A percentile compares a stretch with the other conserved stretches of the same genome.
Conservation (phyloP, 108 stramenopile species). For the Pelagomonas calceolata region DNA sequence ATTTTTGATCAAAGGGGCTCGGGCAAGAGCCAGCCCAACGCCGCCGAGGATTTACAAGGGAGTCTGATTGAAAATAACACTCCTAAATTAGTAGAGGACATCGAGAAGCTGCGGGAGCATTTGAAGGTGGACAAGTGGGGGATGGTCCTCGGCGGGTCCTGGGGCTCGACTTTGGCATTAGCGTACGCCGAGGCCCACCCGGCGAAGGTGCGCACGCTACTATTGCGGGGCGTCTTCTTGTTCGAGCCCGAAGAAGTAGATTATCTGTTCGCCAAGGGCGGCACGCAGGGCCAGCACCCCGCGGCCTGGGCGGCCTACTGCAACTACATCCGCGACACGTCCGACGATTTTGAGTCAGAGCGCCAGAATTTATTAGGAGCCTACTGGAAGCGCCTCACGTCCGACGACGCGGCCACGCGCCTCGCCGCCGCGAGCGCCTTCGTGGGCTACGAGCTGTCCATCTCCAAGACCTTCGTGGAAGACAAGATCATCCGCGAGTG, state of each 20-base stretch:
- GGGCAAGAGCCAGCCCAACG: constrained; percentile 35
- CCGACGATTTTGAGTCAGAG: constrained; percentile 19
- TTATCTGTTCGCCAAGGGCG: constrained; percentile 39
- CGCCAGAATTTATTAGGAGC: constrained; percentile 18
- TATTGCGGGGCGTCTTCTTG: constrained; percentile 66
- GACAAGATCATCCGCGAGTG: no score
- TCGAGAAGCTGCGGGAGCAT: constrained; percentile 50
- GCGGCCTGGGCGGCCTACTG: constrained; percentile 31
- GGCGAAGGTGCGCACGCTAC: constrained; percentile 34
- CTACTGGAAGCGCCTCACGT: constrained; percentile 18
- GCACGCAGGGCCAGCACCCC: constrained; percentile 19
- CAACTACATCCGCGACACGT: constrained; percentile 16
- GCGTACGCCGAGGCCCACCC: constrained; percentile 68
- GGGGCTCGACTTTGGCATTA: constrained; percentile 73
- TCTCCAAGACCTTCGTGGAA: constrained; percentile 8
- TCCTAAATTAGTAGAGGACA: constrained; percentile 47
- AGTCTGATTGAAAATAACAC: neutral
- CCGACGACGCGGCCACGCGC: constrained; percentile 14
- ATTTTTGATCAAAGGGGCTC: constrained; percentile 74
- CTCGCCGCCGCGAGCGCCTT: constrained; percentile 17
- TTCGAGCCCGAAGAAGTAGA: constrained; percentile 60
- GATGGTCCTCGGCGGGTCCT: constrained; percentile 69
- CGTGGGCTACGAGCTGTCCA: constrained; percentile 22
- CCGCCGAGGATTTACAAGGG: constrained; percentile 1
- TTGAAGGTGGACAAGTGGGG: constrained; percentile 50